Percentiles rank a stretch among this genome's conserved stretches.
Evolutionary conservation across 768 basidiomycete species (phyloP).

Genomic region (Pluteus cervinus): DNA sequence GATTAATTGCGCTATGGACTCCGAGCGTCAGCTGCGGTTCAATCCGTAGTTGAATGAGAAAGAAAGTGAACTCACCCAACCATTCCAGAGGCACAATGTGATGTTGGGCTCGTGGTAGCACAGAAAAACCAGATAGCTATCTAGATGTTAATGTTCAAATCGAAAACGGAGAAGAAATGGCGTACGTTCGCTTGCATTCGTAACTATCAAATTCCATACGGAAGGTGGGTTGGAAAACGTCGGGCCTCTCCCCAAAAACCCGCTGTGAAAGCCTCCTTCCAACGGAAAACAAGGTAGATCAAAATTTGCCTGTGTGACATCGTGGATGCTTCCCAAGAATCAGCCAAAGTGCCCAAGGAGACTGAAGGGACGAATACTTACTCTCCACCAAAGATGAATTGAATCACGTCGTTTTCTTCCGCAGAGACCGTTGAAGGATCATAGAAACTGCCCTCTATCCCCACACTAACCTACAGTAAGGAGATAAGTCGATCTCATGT

Average conservation of each 20-base stretch:
- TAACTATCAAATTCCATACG: constrained; percentile 29
- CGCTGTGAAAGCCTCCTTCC: constrained; percentile 34
- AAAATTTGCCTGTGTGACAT: constrained; percentile 32
- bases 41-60: neutral
- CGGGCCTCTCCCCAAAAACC: constrained; percentile 17
- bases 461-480: constrained; percentile 38
- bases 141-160: neutral
- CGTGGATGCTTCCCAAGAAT: constrained; percentile 23
- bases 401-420: constrained; percentile 25
- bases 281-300: constrained; percentile 32
- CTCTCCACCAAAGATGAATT: constrained; percentile 34
- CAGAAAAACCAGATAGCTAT: constrained; percentile 34
- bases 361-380: constrained; percentile 11
- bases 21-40: neutral
- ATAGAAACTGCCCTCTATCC: constrained; percentile 33
- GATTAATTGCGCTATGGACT: constrained; percentile 28
- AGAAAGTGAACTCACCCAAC: constrained; percentile 25
- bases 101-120: constrained; percentile 22
- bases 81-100: constrained; percentile 33
- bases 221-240: constrained; percentile 13
- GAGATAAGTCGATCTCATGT: too few species aligned
- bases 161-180: constrained; percentile 5
- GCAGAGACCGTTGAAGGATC: constrained; percentile 26
- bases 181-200: constrained; percentile 23
- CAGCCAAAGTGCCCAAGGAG: neutral